phyloP scores from a whole-genome alignment of 345 rosid genomes.

The Punica granatum region DNA sequence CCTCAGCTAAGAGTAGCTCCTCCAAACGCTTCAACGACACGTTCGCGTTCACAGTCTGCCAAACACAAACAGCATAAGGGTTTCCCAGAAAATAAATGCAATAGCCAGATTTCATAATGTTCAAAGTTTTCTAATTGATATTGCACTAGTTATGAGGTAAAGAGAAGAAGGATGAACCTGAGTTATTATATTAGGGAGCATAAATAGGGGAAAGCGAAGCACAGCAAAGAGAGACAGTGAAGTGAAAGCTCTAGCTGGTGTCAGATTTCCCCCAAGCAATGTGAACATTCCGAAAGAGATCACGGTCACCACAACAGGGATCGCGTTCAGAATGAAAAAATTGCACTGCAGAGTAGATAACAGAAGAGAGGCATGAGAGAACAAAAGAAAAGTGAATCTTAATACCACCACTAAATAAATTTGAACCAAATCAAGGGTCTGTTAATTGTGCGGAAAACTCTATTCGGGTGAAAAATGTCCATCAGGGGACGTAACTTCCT shows the following conservation, averaged over 20 bases:
- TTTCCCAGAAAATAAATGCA: background rate
- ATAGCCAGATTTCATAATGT: background rate
- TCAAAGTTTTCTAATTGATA: background rate
- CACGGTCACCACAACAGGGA: conserved; percentile 90
- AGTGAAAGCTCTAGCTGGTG: conserved; percentile 98
- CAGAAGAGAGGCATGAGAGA: conserved; percentile 5
- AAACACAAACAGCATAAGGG: conserved; percentile 18
- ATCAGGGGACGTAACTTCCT: background rate
- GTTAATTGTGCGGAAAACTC: background rate
- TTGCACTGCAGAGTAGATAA: conserved; percentile 58
- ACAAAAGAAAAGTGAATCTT: background rate
- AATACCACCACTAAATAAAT: background rate
- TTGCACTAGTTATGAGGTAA: background rate
- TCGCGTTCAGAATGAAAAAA: conserved; percentile 74
- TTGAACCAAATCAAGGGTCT: background rate
- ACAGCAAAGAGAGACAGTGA: conserved; percentile 91
- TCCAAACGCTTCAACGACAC: conserved; percentile 92
- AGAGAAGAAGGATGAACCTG: conserved; percentile 45
- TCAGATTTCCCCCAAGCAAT: conserved; percentile 93
- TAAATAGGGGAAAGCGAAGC: conserved; percentile 90
- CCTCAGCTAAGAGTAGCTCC: conserved; percentile 83
- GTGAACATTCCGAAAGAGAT: conserved; percentile 89
- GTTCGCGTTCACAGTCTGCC: conserved; percentile 85
- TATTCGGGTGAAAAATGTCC: background rate
- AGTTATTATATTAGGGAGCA: conserved; percentile 92